These are phyloP conservation scores for Nemania sp. DNA, from an alignment of 2,329 filamentous ascomycete genomes.

Conservation along the genomic window DNA sequence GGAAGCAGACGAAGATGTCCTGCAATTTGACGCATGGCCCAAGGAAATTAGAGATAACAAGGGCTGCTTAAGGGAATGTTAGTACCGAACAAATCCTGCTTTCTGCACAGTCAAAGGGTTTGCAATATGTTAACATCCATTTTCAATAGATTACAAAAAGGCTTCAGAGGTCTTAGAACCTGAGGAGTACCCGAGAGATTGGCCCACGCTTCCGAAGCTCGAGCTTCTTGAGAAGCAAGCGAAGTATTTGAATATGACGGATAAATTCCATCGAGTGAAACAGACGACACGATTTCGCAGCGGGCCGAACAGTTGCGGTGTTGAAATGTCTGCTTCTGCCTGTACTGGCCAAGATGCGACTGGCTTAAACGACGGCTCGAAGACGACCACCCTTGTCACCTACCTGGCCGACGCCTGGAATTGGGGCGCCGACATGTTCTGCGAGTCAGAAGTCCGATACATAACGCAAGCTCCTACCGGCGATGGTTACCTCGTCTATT, in stretches of 20 bases:
- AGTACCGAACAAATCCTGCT: constrained; percentile 31
- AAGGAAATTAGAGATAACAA: constrained; percentile 54
- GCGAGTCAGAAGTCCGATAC: constrained; percentile 67
- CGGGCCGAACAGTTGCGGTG: constrained; percentile 64
- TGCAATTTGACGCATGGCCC: constrained; percentile 62
- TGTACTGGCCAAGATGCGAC: constrained; percentile 66
- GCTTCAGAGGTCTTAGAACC: constrained; percentile 62
- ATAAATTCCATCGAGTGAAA: constrained; percentile 58
- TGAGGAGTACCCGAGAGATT: constrained; percentile 58
- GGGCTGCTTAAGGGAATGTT: constrained; percentile 52
- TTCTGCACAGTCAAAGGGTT: too few species aligned
- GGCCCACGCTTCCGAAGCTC: constrained; percentile 61
- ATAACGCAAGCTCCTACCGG: constrained; percentile 55
- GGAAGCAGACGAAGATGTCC: constrained; percentile 57
- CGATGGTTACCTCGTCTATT: constrained; percentile 65
- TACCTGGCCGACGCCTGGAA: constrained; percentile 73
- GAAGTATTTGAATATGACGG: constrained; percentile 50
- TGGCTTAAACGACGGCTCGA: constrained; percentile 69
- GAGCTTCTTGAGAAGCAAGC: constrained; percentile 61
- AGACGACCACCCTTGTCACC: constrained; percentile 67
- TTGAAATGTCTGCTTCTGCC: constrained; percentile 63
- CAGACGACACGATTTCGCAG: constrained; percentile 67
- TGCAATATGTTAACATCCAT: constrained; percentile 7
- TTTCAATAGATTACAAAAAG: constrained; percentile 56
- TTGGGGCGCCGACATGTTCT: constrained; percentile 73